Evolutionary conservation across 164 flowering plant species (phyloP), one percentile per base, ranked within the genome.

Genomic region (Malania oleifera): DNA sequence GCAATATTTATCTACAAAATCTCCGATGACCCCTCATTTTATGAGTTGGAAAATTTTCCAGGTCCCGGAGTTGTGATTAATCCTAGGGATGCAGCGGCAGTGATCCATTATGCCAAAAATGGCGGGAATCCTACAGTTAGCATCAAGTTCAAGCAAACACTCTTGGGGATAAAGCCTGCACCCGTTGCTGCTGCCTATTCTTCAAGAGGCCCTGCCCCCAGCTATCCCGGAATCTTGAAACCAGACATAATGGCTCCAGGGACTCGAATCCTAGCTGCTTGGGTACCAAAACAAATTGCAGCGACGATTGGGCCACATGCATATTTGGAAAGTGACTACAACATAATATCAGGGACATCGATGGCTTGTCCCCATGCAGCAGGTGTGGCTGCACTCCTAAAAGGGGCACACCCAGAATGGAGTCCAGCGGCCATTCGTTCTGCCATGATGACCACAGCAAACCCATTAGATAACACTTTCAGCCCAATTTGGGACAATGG

Each of bases 241-340:
- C n/a, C n/a, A n/a, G n/a, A n/a, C n/a, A n/a, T n/a, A n/a, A 47
- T 47, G 51, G 51, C 51, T 2, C 51, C 51, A 3, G 51, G 51
- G 22, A 5, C 23, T 2, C 23, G 8, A 24, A 18, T 47, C 22
- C 14, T 47, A 11, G 51, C 51, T 2, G 23, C 51, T 24, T 47
- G 51, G 51, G 10, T 24, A 1, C 25, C 23, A 2, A 18, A 18
- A 2, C 7, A 2, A 3, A 3, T 2, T 3, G 18, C 51, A 7
- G 23, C 51, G 10, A 1, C 2, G 5, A 7, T 19, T 6, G 51
- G 51, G 23, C 23, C 6, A 22, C 8, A 24, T 24, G 3, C 22
- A 11, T 24, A 19, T 24, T 18, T 47, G 2, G 1, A 10, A 7
- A 47, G 26, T 12, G 26, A 47, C 14, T 47, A 3, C 51, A 47